These are phyloP conservation scores for Paraphaeosphaeria sporulosa DNA, from an alignment of 2,329 filamentous ascomycete genomes.

Conservation along the genomic window DNA sequence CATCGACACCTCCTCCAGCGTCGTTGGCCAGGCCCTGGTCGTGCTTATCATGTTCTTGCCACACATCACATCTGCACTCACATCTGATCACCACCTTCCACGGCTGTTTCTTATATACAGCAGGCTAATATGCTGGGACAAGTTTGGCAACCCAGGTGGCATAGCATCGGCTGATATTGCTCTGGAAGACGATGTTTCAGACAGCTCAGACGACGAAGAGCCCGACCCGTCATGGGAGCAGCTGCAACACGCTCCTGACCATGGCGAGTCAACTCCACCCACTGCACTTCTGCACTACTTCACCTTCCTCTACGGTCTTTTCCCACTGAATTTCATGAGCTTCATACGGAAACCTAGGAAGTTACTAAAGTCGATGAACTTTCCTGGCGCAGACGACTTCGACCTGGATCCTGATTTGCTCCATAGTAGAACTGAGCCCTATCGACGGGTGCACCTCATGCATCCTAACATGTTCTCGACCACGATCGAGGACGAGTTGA, in stretches of 20 bases:
- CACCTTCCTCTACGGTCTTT: slow-evolving; percentile 82
- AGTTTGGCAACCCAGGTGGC: slow-evolving; percentile 48
- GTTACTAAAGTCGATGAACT: slow-evolving; percentile 77
- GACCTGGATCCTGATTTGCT: slow-evolving; percentile 82
- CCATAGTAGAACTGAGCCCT: slow-evolving; percentile 75
- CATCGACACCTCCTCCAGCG: slow-evolving; percentile 77
- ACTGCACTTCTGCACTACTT: slow-evolving; percentile 78
- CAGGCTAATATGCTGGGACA: slow-evolving; percentile 80
- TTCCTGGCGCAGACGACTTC: slow-evolving; percentile 73
- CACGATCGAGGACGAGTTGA: slow-evolving; percentile 81
- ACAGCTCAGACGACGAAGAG: slow-evolving; percentile 43
- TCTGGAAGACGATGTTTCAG: slow-evolving; percentile 47
- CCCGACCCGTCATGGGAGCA: slow-evolving; percentile 67
- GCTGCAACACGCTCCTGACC: slow-evolving; percentile 66
- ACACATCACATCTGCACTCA: slow-evolving; percentile 77
- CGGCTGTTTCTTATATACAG: slow-evolving; percentile 84
- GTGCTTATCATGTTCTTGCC: slow-evolving; percentile 82
- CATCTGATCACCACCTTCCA: slow-evolving; percentile 67
- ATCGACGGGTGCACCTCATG: slow-evolving; percentile 74
- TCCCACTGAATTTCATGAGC: slow-evolving; percentile 85
- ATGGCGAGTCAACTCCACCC: slow-evolving; percentile 62
- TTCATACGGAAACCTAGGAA: slow-evolving; percentile 84
- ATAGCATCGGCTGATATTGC: slow-evolving; percentile 22
- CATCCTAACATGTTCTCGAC: slow-evolving; percentile 86
- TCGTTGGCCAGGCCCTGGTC: slow-evolving; percentile 77